Evolutionary conservation across 495 filamentous ascomycete genomes (phyloP), one percentile per base, ranked within the genome.

Genomic region (Peziza echinospora): DNA sequence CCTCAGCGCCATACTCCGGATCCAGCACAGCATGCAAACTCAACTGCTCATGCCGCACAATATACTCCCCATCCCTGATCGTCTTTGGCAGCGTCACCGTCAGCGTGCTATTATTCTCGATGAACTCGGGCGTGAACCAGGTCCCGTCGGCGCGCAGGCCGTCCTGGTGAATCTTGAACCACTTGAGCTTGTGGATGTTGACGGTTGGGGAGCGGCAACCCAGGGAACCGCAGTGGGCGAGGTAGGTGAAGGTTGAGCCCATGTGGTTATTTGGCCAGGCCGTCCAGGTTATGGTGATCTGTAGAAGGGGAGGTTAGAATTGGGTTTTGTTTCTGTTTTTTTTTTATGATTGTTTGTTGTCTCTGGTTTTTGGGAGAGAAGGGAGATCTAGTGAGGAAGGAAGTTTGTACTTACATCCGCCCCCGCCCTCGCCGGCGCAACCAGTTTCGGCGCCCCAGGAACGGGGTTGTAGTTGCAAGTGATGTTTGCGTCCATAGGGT

Each of bases 31-130:
- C 66, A 65, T 86, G 80, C 19, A 89, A 73, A 24, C 75, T 80
- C 47, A 86, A 78, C 53, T 85, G 80, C 61, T 89, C 82, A 61
- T 84, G 78, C 26, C 82, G 78, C 24, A 89, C 65, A 50, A 89
- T 76, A 55, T 84, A 89, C 66, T 81, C 77, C 26, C 81, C 81
- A 16, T 76, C 52, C 25, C 68, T 71, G 43, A 85, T 70, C 56
- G 62, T 61, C 22, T 64, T 55, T 30, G 82, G 82, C 56, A 89
- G 79, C 44, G 72, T 75, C 43, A 83, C 71, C 44, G 73, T 68
- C 71, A 73, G 76, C 52, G 66, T 73, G 67, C 73, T 76, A 70
- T 77, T 74, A 65, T 76, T 74, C 50, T 62, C 59, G 55, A 75
- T 72, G 41, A 86, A 67, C 11, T 67, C 51, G 56, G 83, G 76